phyloP scores from a whole-genome alignment of 495 filamentous ascomycete species.

The Thermochaetoides thermophila region DNA sequence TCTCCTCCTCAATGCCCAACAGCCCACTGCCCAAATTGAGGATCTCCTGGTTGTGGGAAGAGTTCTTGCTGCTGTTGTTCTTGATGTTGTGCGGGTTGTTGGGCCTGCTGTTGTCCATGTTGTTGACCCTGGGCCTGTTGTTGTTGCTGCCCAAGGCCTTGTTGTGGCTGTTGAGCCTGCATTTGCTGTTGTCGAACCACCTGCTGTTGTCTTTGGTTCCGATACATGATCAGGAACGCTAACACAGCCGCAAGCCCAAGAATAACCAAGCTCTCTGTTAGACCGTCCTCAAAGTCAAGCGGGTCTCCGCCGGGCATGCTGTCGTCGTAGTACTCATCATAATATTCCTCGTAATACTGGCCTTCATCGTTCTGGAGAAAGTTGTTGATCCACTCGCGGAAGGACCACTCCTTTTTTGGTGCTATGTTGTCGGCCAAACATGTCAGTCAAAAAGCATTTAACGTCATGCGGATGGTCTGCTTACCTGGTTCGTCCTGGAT shows the following conservation, averaged over 20 bases:
- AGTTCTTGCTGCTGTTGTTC: conserved; percentile 31
- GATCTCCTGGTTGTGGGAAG: conserved; percentile 59
- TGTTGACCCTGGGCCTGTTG: conserved; percentile 7
- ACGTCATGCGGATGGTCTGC: conserved; percentile 12
- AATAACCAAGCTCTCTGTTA: conserved; percentile 77
- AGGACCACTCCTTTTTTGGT: conserved; percentile 53
- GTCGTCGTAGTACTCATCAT: conserved; percentile 43
- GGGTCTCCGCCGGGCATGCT: conserved; percentile 36
- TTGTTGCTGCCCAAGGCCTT: conserved; percentile 1
- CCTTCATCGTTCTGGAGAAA: conserved; percentile 66
- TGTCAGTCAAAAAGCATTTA: conserved; percentile 1
- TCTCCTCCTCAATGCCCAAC: conserved; percentile 48
- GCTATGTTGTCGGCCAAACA: conserved; percentile 25
- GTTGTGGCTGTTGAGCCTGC: conserved; percentile 15
- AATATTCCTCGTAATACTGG: conserved; percentile 42
- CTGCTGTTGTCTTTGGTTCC: conserved; percentile 57
- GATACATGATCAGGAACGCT: conserved; percentile 65
- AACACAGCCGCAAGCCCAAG: conserved; percentile 59
- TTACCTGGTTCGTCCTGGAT: conserved; percentile 81
- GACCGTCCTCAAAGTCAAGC: conserved; percentile 42
- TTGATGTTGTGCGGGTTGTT: background rate
- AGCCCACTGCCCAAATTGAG: conserved; percentile 57
- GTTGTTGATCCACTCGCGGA: conserved; percentile 69
- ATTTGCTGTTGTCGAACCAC: conserved; percentile 24
- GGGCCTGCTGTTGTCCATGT: conserved; percentile 28